Conservation (phyloP, 2,329 filamentous ascomycete species). For the Zymoseptoria crescenta region DNA sequence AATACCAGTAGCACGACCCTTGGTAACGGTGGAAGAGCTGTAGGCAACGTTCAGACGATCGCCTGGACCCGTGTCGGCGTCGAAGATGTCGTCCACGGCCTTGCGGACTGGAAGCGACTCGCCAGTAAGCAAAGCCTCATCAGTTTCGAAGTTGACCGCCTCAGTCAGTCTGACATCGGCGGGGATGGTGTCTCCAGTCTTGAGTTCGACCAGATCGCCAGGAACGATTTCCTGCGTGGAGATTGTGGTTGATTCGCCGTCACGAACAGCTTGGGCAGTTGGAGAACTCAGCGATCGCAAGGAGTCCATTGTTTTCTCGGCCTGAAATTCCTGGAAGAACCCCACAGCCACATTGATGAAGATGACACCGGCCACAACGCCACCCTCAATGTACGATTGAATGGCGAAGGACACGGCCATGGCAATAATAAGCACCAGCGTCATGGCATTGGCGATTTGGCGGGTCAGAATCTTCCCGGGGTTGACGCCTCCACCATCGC, state of each 20-base stretch:
- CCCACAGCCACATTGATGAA: constrained; percentile 38
- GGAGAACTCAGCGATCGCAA: constrained; percentile 39
- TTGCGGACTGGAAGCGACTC: constrained; percentile 64
- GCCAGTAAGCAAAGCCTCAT: constrained; percentile 66
- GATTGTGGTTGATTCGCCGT: constrained; percentile 35
- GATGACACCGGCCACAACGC: constrained; percentile 39
- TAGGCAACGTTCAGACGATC: constrained; percentile 65
- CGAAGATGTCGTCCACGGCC: constrained; percentile 47
- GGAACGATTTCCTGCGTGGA: constrained; percentile 37
- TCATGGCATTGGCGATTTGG: constrained; percentile 59
- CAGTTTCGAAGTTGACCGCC: constrained; percentile 46
- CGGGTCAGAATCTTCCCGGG: constrained; percentile 65
- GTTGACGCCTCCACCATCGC: constrained; percentile 60
- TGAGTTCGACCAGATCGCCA: constrained; percentile 40
- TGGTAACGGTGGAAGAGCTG: constrained; percentile 61
- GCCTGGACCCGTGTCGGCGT: constrained; percentile 50
- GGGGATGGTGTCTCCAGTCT: constrained; percentile 42
- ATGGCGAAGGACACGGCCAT: constrained; percentile 43
- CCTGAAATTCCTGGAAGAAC: constrained; percentile 39
- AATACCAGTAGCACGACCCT: constrained; percentile 60
- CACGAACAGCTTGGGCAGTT: constrained; percentile 38
- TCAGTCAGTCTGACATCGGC: constrained; percentile 33
- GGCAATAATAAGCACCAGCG: constrained; percentile 38
- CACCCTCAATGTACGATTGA: constrained; percentile 40
- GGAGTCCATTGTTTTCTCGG: constrained; percentile 43